Evolutionary conservation across 2,329 filamentous ascomycete species (phyloP).

Genomic region (Rhinocladiella mackenziei): DNA sequence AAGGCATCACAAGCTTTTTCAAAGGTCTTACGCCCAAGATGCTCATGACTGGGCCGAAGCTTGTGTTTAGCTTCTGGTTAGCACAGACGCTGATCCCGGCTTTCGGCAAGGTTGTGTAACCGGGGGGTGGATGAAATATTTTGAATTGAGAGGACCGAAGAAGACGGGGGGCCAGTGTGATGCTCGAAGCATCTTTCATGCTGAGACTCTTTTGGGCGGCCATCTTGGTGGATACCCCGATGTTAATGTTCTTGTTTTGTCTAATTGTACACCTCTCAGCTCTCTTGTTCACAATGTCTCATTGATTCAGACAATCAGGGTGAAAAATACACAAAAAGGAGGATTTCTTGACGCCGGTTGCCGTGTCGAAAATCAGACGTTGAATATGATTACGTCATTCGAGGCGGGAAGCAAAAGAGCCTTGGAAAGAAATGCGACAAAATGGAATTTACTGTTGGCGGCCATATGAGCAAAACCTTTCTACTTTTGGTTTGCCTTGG

Average conservation of each 20-base stretch:
- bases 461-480: too few relatives aligned
- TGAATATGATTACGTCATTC: too few relatives aligned
- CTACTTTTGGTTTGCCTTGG: too few relatives aligned
- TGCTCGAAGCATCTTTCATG: neutral
- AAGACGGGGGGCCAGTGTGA: neutral
- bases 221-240: neutral
- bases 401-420: too few relatives aligned
- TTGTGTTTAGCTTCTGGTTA: constrained; percentile 99
- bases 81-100: constrained; percentile 96
- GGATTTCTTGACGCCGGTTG: too few relatives aligned
- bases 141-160: neutral
- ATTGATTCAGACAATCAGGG: too few relatives aligned
- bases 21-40: constrained; percentile 97
- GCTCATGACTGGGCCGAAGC: constrained; percentile 97
- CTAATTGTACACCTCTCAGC: neutral
- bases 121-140: neutral
- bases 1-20: constrained; percentile 86
- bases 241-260: neutral
- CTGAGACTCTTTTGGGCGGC: neutral
- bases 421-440: too few relatives aligned
- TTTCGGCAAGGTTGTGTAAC: constrained; percentile 66
- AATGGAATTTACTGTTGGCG: too few relatives aligned
- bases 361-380: too few relatives aligned
- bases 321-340: too few relatives aligned
- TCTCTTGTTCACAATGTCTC: too few relatives aligned